Evolutionary conservation across 441 rosid genomes (phyloP).

Genomic region (Euphorbia celastroides): DNA sequence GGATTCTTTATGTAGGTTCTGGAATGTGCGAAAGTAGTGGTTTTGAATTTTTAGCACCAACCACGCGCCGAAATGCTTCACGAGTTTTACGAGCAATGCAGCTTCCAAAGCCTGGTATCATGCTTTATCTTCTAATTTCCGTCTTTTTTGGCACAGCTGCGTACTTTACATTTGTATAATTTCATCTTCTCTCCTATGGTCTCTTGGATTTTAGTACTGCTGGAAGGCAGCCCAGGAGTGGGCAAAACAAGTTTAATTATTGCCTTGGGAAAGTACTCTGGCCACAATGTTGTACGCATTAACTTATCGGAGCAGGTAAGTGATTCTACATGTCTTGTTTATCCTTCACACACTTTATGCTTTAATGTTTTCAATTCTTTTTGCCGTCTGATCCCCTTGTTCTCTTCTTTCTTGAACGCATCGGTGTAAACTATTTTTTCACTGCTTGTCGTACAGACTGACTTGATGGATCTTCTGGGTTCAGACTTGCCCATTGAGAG

Average conservation of each 20-base stretch:
- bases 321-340: slow-evolving; percentile 1
- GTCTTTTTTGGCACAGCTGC: background rate
- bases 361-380: background rate
- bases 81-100: slow-evolving; percentile 97
- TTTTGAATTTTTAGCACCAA: slow-evolving; percentile 91
- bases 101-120: slow-evolving; percentile 83
- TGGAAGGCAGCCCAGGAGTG: slow-evolving; percentile 99
- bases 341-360: background rate
- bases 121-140: background rate
- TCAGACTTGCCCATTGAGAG: slow-evolving; percentile 93
- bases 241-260: slow-evolving; percentile 94
- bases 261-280: slow-evolving; percentile 92
- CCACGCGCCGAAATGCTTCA: slow-evolving; percentile 78
- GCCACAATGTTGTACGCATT: slow-evolving; percentile 95
- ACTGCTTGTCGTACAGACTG: slow-evolving; percentile 65
- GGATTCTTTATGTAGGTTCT: slow-evolving; percentile 34
- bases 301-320: slow-evolving; percentile 97
- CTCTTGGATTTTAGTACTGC: slow-evolving; percentile 46
- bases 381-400: background rate
- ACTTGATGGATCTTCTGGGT: slow-evolving; percentile 98
- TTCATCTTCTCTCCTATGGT: slow-evolving; percentile 7
- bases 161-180: background rate
- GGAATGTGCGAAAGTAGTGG: slow-evolving; percentile 46
- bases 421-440: slow-evolving; percentile 6
- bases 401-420: background rate